These are phyloP conservation scores for Opeltia flavorubescens DNA, from an alignment of 495 filamentous ascomycete species.

Conservation along the genomic window DNA sequence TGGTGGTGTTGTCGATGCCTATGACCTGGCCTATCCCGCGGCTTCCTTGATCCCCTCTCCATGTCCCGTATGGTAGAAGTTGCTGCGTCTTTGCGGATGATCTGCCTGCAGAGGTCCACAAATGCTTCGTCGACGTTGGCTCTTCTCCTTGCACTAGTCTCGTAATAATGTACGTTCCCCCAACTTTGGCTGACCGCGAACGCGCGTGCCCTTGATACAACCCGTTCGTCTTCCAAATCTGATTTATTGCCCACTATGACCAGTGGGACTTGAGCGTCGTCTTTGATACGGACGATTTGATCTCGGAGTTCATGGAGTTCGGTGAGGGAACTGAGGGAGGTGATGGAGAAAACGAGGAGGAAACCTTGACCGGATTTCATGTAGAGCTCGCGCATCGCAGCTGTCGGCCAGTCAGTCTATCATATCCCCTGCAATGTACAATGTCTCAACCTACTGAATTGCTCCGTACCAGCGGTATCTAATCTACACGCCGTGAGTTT, in stretches of 20 bases:
- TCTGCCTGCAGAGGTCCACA: slow-evolving; percentile 82
- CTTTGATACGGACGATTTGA: slow-evolving; percentile 94
- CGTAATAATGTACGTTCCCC: slow-evolving; percentile 88
- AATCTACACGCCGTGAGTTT: slow-evolving; percentile 36
- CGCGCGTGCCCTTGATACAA: slow-evolving; percentile 66
- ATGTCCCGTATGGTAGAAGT: slow-evolving; percentile 29
- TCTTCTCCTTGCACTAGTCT: slow-evolving; percentile 71
- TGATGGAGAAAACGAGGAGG: slow-evolving; percentile 94
- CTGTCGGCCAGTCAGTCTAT: slow-evolving; percentile 3
- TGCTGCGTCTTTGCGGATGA: slow-evolving; percentile 58
- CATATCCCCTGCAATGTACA: background rate
- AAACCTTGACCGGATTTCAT: slow-evolving; percentile 97
- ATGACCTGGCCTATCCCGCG: slow-evolving; percentile 23
- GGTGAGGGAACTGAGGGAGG: slow-evolving; percentile 67
- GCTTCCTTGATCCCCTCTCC: slow-evolving; percentile 21
- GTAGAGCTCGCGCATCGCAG: slow-evolving; percentile 55
- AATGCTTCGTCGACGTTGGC: slow-evolving; percentile 95
- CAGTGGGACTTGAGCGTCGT: slow-evolving; percentile 79
- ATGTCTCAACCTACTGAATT: slow-evolving; percentile 95
- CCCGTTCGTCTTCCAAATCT: slow-evolving; percentile 83
- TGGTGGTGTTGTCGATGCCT: background rate
- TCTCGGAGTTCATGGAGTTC: slow-evolving; percentile 83
- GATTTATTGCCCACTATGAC: slow-evolving; percentile 97
- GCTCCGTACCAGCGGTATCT: slow-evolving; percentile 94
- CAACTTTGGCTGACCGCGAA: slow-evolving; percentile 80